Percentiles rank a stretch among this genome's conserved stretches.
phyloP scores from a whole-genome alignment of 495 filamentous ascomycete genomes.

The Apiosordaria backusii region DNA sequence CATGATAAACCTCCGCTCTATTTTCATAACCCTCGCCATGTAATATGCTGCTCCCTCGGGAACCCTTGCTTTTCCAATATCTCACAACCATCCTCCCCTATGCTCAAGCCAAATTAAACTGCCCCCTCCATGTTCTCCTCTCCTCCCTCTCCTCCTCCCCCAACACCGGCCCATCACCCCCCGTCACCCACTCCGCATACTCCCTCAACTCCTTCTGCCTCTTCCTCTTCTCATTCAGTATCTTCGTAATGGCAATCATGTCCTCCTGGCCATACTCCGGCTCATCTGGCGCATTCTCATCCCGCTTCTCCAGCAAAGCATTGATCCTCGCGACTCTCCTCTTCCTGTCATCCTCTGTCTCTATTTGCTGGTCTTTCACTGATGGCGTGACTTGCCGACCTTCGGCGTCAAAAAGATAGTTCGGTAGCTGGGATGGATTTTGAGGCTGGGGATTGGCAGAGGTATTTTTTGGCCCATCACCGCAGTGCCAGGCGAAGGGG shows the following conservation, averaged over 20 bases:
- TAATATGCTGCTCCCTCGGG: too few relatives aligned
- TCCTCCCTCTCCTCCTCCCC: background rate
- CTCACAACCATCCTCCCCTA: background rate
- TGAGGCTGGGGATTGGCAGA: background rate
- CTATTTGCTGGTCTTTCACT: conserved; percentile 32
- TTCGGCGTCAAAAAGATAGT: conserved; percentile 39
- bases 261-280: conserved; percentile 33
- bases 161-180: background rate
- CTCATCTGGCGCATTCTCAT: conserved; percentile 42
- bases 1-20: background rate
- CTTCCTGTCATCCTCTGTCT: conserved; percentile 38
- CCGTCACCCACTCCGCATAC: conserved; percentile 17
- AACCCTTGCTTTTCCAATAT: background rate
- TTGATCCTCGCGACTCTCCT: conserved; percentile 32
- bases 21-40: background rate
- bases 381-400: conserved; percentile 47
- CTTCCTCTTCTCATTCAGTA: conserved; percentile 14
- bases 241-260: conserved; percentile 13
- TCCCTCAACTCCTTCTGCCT: conserved; percentile 23
- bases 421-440: conserved; percentile 25
- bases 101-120: background rate
- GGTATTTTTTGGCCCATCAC: conserved; percentile 56
- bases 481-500: conserved; percentile 58
- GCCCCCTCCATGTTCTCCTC: background rate
- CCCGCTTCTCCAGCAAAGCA: conserved; percentile 25